Conservation (phyloP, 75 land plant species). For the Sequoiadendron giganteum region DNA sequence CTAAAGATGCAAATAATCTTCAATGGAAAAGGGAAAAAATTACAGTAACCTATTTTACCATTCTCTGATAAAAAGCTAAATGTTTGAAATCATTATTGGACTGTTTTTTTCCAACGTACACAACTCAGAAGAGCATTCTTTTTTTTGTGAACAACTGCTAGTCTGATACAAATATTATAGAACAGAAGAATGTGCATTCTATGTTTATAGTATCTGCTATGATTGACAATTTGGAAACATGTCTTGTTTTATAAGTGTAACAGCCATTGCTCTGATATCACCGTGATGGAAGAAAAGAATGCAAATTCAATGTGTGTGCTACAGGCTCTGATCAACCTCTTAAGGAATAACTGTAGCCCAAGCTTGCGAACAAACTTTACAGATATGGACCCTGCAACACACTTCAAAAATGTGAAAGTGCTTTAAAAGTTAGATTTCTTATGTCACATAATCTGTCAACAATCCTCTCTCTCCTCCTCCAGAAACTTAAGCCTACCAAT, state of each 20-base stretch:
- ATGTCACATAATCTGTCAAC: background rate
- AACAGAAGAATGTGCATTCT: constrained; percentile 3
- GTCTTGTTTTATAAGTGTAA: background rate
- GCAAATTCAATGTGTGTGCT: background rate
- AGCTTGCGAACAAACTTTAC: background rate
- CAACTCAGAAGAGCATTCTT: background rate
- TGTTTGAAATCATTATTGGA: background rate
- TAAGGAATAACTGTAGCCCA: background rate
- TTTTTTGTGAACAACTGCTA: background rate
- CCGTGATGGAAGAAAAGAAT: background rate
- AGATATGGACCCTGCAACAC: background rate
- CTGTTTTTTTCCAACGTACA: background rate
- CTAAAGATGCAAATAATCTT: background rate
- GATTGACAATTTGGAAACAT: background rate
- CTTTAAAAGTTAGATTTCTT: background rate
- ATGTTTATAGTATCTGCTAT: background rate
- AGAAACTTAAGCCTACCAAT: background rate
- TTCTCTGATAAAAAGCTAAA: background rate
- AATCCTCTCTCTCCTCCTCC: background rate
- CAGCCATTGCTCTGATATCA: background rate
- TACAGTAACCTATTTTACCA: background rate
- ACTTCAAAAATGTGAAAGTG: background rate
- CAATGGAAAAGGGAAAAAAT: background rate
- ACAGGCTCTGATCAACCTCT: background rate
- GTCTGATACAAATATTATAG: background rate